A percentile compares a stretch with the other conserved stretches of the same genome.
phyloP scores from a whole-genome alignment of 257 asterid species.

The Oldenlandia corymbosa region DNA sequence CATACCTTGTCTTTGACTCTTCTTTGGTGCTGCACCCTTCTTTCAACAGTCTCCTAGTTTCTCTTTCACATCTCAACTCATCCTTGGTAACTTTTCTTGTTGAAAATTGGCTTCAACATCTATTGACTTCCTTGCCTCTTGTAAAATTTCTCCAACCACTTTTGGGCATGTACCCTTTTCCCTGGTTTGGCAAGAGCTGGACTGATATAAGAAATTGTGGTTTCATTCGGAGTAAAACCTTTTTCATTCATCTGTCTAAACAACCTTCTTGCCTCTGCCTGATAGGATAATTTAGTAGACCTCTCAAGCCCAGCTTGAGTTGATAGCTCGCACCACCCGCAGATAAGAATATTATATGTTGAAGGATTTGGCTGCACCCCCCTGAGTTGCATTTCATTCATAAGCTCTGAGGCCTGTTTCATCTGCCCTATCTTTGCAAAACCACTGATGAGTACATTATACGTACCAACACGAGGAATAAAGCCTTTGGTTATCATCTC shows the following conservation, averaged over 20 bases:
- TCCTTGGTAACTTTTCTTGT: background rate
- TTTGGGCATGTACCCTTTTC: slow-evolving; percentile 57
- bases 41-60: background rate
- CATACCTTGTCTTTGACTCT: background rate
- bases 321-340: slow-evolving; percentile 76
- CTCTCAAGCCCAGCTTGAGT: slow-evolving; percentile 34
- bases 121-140: slow-evolving; percentile 36
- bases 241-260: slow-evolving; percentile 70
- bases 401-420: slow-evolving; percentile 83
- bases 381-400: slow-evolving; percentile 74
- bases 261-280: slow-evolving; percentile 58
- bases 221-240: slow-evolving; percentile 52
- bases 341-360: slow-evolving; percentile 68
- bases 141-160: slow-evolving; percentile 50
- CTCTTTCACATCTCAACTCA: slow-evolving; percentile 1
- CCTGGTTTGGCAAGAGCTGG: slow-evolving; percentile 69
- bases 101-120: background rate
- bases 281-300: slow-evolving; percentile 40
- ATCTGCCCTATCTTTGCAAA: slow-evolving; percentile 81
- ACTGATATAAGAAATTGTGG: slow-evolving; percentile 57
- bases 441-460: slow-evolving; percentile 57
- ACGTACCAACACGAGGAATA: slow-evolving; percentile 69
- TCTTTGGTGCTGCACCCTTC: background rate
- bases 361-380: slow-evolving; percentile 65
- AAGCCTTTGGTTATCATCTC: slow-evolving; percentile 86